Conservation (phyloP, 768 basidiomycete species). For the Rhodotorula taiwanensis region DNA sequence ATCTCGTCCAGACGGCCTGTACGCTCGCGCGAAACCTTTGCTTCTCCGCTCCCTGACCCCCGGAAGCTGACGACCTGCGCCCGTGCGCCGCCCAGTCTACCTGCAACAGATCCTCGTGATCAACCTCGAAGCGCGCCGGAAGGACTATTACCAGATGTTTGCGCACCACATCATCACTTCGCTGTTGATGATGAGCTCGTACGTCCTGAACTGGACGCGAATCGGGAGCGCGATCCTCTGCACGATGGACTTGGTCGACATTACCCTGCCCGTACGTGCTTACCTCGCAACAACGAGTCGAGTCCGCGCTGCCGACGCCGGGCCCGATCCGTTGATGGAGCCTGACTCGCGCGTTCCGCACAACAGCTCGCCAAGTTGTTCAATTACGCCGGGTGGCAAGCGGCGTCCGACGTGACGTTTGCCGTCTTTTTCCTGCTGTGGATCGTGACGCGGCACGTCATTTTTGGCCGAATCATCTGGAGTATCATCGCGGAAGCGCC, state of each 20-base stretch:
- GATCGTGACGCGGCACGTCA: conserved; percentile 79
- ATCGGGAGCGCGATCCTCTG: conserved; percentile 83
- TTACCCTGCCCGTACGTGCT: conserved; percentile 72
- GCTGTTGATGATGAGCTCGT: conserved; percentile 66
- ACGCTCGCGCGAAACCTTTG: no score
- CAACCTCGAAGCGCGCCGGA: conserved; percentile 83
- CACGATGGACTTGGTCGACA: conserved; percentile 82
- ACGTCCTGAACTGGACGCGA: conserved; percentile 75
- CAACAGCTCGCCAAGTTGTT: conserved; percentile 90
- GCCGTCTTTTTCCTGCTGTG: conserved; percentile 78
- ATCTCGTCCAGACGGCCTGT: conserved; percentile 39
- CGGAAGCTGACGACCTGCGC: background rate
- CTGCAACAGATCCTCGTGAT: conserved; percentile 83
- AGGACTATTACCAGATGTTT: conserved; percentile 71
- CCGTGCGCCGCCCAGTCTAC: conserved; percentile 59
- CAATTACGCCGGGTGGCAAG: conserved; percentile 65
- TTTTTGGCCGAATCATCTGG: conserved; percentile 66
- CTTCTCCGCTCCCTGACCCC: background rate
- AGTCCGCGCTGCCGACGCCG: no score
- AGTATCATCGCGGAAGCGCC: conserved; percentile 56
- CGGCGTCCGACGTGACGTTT: conserved; percentile 67
- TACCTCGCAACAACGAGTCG: no score
- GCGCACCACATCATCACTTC: conserved; percentile 88
- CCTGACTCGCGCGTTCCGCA: no score
- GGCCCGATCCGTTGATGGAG: background rate